Percentiles rank a stretch among this genome's conserved stretches.
Evolutionary conservation across 805 yeast species (phyloP).

Genomic region (Lachancea waltii): DNA sequence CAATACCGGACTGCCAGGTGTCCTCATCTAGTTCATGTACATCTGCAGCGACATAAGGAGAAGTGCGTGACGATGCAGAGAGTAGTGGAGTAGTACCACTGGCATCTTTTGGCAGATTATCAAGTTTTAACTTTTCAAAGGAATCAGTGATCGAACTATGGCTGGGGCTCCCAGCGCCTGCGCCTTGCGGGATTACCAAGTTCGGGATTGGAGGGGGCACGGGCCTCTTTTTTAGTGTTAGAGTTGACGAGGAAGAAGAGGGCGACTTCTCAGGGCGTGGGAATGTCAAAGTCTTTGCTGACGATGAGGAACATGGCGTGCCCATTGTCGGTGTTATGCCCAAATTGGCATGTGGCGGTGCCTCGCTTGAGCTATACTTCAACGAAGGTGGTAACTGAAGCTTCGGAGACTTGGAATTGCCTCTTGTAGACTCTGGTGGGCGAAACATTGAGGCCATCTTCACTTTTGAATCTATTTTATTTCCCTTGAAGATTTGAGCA

Average conservation of each 20-base stretch:
- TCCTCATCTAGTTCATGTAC: conserved; percentile 58
- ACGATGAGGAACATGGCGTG: conserved; percentile 28
- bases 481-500: too few relatives aligned
- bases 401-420: conserved; percentile 38
- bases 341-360: neutral
- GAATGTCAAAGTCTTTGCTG: conserved; percentile 18
- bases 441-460: conserved; percentile 30
- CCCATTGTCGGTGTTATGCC: conserved; percentile 4
- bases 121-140: neutral
- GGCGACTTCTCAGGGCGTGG: conserved; percentile 13
- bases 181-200: conserved; percentile 6
- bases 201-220: conserved; percentile 24
- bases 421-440: conserved; percentile 39
- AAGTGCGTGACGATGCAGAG: neutral
- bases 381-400: conserved; percentile 37
- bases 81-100: neutral
- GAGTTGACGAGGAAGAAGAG: conserved; percentile 14
- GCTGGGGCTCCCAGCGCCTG: conserved; percentile 9
- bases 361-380: conserved; percentile 16
- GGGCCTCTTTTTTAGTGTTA: conserved; percentile 24
- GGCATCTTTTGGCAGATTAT: neutral
- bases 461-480: too few relatives aligned
- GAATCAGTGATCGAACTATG: neutral
- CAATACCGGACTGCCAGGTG: conserved; percentile 58
- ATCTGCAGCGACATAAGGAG: conserved; percentile 25